Evolutionary conservation across 257 asterid species (phyloP), one percentile per base, ranked within the genome.

Genomic region (Anisodus acutangulus): DNA sequence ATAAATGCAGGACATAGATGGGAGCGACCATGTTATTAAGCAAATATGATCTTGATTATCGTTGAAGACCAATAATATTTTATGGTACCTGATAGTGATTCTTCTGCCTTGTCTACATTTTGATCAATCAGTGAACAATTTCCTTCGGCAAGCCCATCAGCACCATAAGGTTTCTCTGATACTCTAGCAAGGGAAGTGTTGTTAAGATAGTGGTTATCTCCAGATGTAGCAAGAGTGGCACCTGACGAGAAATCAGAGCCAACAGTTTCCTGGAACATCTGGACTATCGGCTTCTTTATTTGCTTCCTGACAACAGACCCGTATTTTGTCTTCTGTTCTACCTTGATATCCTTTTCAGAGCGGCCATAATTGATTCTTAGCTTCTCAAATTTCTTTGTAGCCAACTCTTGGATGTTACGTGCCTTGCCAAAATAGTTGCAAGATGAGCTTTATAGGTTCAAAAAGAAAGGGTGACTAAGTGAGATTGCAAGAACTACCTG

Each of bases 221-320:
- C 93, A 3, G 85, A 71, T 60, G 93, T 86, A 5, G 96, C 97
- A 69, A 89, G 98, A 82, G 96, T 92, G 79, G 97, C 95, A 72
- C 94, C 98, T 68, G 96, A 91, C n/a, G 98, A 95, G 89, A 97
- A 93, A 87, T 97, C 98, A 71, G 98, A 93, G 83, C 92, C 97
- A 19, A 87, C 82, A 67, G 94, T 90, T 62, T 93, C 98, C 86
- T 95, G 97, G 89, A 87, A 72, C 22, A 90, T 84, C 83, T 90
- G 90, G 88, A 86, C 86, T 59, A 86, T 41, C n/a, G 92, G 88
- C 81, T 90, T 91, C 86, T 87, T 90, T 45, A 92, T 86, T 79
- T 82, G 97, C 88, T 91, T 95, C 91, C 92, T 95, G 59, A 84
- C 67, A 85, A 87, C 59, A 87, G 94, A 88, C 76, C 89, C 85